Base-by-base conservation (phyloP, 306 rosid genomes). In the Vicia faba region DNA sequence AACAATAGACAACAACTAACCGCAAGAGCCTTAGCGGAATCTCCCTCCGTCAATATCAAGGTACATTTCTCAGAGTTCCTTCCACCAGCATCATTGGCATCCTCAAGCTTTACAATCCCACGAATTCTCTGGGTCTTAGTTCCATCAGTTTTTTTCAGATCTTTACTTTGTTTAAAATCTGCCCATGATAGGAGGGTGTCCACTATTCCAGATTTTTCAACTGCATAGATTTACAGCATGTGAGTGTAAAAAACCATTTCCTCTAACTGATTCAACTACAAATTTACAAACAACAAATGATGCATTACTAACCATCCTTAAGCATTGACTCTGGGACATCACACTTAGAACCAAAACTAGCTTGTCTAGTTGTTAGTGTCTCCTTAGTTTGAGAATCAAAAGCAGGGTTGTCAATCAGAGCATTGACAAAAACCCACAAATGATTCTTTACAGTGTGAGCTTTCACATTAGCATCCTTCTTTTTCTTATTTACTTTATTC, bases 341-440 rank as follows among this genome's bases (percentile, higher is more conserved):
- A 68, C 97, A 89, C 68, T 81, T 79, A 15, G 96, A 87, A 35
- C 97, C 98, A 60, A 93, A 89, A 82, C 96, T 89, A 78, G 77
- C 81, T 67, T 84, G 91, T 36, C 92, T 96, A 53, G 88, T 82
- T 0, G 96, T 93, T 53, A 93, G 81, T 53, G 96, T 86, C 75
- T 93, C 98, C 70, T 93, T 93, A 20, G 98, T 93, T 83, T 93
- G 98, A 48, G 98, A 93, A 80, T 93, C 97, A 59, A 93, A 93
- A 13, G 97, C 89, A 58, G 97, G 97, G 72, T 93, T 93, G 85
- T 93, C 95, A 82, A 93, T 86, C 57, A 93, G 96, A 38, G 91
- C 88, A 74, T 88, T 89, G 85, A 93, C 96, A 62, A 93, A 93
- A 61, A 93, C 91, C 98, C 98, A 93, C 29, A 93, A 72, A 72